Base-by-base conservation (phyloP, 192 early-diverging fungal species). In the Entomortierella beljakovae region DNA sequence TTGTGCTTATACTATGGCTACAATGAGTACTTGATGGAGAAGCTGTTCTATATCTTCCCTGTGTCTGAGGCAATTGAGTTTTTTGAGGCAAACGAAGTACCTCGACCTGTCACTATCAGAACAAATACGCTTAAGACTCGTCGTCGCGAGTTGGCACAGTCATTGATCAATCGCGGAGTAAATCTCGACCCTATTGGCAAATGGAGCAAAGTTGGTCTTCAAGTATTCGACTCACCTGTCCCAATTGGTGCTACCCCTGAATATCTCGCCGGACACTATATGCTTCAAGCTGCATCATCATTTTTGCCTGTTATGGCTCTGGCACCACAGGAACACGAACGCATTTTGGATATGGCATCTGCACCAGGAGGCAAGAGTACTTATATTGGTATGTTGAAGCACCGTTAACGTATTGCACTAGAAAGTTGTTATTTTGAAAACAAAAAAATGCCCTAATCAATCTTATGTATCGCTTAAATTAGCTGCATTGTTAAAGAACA, bases 311-410 rank as follows among this genome's bases (percentile, higher is more conserved):
- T 98, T 28, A 94, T 99, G 85, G 89, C 98, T 6, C 82, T 99
- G 7, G 96, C 94, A 5, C 98, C 98, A 32, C 94, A 97, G 80
- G 96, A 97, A 64, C 89, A 96, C 76, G 98, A 99, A 64, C 89
- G 92, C 40, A 88, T 98, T 28, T 81, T 99, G 37, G 98, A 99
- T 81, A 99, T 99, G 98, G 95, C 94, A 52, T 91, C 96, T 22
- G 97, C 98, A 16, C 98, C 98, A 8, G 98, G 98, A 48, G 98
- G 98, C 70, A 99, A 99, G 81, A 96, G 95, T 28, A 97, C 97
- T 0, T 96, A 98, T 82, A 95, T 97, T 54, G 74, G 74, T 77
- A 68, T 16, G 65, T 69, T 26, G 9, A 29, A 50, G 16, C 10
- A 16, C 15, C 23, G 49, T 16, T 38, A 34, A 32, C 6, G 54